phyloP scores from a whole-genome alignment of 768 basidiomycete genomes.

The Tulasnella sp. region DNA sequence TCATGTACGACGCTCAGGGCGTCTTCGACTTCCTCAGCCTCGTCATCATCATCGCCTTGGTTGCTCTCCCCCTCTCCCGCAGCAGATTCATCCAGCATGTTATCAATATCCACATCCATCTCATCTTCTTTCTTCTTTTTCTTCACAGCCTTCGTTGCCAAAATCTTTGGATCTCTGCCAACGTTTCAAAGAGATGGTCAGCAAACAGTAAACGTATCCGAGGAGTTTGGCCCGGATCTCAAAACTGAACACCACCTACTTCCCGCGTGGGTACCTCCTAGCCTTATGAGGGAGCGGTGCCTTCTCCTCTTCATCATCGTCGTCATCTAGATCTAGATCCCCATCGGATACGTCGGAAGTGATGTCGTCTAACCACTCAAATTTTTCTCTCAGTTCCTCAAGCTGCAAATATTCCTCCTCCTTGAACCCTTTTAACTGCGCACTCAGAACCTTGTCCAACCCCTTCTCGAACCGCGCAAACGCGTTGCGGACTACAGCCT shows the following conservation, averaged over 20 bases:
- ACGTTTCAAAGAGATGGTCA: background rate
- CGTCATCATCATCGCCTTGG: constrained; percentile 1
- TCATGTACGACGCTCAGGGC: background rate
- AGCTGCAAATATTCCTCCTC: constrained; percentile 62
- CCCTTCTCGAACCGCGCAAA: constrained; percentile 56
- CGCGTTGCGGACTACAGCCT: constrained; percentile 56
- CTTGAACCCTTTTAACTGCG: constrained; percentile 53
- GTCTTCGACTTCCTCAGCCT: constrained; percentile 8
- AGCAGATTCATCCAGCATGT: constrained; percentile 3
- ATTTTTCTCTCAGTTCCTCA: constrained; percentile 50
- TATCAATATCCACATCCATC: constrained; percentile 10
- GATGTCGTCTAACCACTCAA: constrained; percentile 62
- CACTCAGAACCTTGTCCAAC: constrained; percentile 61
- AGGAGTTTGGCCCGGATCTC: no score
- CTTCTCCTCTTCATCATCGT: background rate
- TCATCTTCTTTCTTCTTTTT: constrained; percentile 8
- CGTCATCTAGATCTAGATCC: constrained; percentile 22
- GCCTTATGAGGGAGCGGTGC: constrained; percentile 9
- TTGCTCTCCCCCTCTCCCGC: background rate
- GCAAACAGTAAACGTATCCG: background rate
- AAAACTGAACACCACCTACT: no score
- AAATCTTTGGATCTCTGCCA: constrained; percentile 1
- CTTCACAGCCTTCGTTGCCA: background rate
- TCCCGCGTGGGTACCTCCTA: background rate
- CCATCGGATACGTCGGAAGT: constrained; percentile 59